phyloP scores from a whole-genome alignment of 2,329 filamentous ascomycete species.

The Phaeophleospora eucalypticola region DNA sequence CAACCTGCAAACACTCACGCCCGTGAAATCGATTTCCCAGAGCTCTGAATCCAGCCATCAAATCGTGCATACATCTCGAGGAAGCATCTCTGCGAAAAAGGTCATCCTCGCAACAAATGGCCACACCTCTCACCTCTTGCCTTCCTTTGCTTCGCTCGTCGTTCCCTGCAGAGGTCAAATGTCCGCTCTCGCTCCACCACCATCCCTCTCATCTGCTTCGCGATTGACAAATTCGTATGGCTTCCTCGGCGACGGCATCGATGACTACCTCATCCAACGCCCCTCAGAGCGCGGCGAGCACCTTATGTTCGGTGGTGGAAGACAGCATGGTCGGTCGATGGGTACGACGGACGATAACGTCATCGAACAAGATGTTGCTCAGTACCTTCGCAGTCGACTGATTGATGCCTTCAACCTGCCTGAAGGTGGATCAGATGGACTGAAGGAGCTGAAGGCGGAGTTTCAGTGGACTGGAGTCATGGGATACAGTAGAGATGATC shows the following conservation, averaged over 20 bases:
- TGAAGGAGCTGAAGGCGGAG: conserved; percentile 44
- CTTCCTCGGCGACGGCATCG: conserved; percentile 57
- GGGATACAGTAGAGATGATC: conserved; percentile 65
- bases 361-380: conserved; percentile 54
- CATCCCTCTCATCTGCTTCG: conserved; percentile 24
- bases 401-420: conserved; percentile 33
- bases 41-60: conserved; percentile 4
- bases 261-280: conserved; percentile 73
- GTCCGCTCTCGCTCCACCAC: conserved; percentile 59
- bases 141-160: conserved; percentile 64
- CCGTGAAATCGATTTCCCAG: conserved; percentile 44
- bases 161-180: conserved; percentile 75
- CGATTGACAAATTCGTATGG: conserved; percentile 59
- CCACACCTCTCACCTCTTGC: conserved; percentile 74
- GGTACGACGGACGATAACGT: conserved; percentile 58
- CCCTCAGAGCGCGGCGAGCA: conserved; percentile 50
- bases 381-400: conserved; percentile 51
- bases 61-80: conserved; percentile 60
- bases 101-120: conserved; percentile 79
- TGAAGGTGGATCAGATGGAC: conserved; percentile 20
- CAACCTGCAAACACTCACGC: conserved; percentile 72
- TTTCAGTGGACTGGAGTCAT: conserved; percentile 73
- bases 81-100: conserved; percentile 57
- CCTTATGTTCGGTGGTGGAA: conserved; percentile 68
- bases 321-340: conserved; percentile 52